Base-by-base conservation (phyloP, 306 rosid species). In the Ormosia emarginata region DNA sequence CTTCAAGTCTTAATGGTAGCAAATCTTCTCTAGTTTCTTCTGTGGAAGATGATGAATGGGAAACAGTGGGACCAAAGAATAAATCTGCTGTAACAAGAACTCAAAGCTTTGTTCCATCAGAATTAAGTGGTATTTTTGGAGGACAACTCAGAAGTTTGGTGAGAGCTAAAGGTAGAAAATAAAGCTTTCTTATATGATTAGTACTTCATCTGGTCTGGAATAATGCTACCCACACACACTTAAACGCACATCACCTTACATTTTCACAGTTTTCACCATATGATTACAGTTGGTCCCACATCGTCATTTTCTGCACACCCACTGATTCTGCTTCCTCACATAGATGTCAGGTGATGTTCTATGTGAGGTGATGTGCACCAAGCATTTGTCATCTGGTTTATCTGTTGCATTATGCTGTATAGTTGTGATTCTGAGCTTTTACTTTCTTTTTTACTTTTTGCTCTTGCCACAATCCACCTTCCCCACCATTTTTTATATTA, bases 31-130 rank as follows among this genome's bases (percentile, higher is more conserved):
- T 96, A 30, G 90, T 96, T 85, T 91, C 96, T 79, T 92, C 93
- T 37, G 85, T 83, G 13, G 99, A 96, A 76, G 97, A 91, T 49
- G 99, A 96, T 87, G 98, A 90, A 81, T 96, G 99, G 99, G 99
- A 92, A 85, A 96, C 97, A 12, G 98, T 96, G 63, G 99, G 98
- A 40, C 96, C 89, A 29, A 96, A 92, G 87, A 96, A 93, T 88
- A 96, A 85, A 80, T 92, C 98, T 85, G 98, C 99, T 49, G 97
- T 96, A 37, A 96, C 97, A 78, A 91, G 99, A 88, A 91, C 97
- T 49, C 99, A 96, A 74, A 86, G 92, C 66, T 90, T 93, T 85
- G 88, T 84, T 72, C 95, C 97, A 46, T 96, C 99, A 49, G 93
- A 92, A 24, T 71, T 96, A 70, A 93, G 91, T 81, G 87, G 76